Evolutionary conservation across 495 filamentous ascomycete genomes (phyloP).

Genomic region (Aspergillus biplanus): DNA sequence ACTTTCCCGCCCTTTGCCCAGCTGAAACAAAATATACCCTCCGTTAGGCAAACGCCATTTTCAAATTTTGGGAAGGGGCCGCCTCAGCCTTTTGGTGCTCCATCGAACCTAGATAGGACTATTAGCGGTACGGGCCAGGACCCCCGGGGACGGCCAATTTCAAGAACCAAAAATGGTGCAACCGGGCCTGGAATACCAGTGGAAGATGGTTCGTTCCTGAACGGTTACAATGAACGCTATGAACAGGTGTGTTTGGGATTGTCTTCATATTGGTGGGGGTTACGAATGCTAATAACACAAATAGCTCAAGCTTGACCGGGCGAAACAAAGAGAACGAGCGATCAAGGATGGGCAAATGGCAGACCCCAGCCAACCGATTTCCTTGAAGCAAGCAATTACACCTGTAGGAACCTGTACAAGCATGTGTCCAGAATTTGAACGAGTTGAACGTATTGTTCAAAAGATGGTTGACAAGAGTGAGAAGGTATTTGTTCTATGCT

Average conservation of each 20-base stretch:
- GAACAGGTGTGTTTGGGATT: conserved; percentile 37
- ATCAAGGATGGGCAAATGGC: conserved; percentile 79
- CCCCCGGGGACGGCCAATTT: conserved; percentile 14
- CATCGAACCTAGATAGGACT: conserved; percentile 20
- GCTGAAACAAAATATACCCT: conserved; percentile 29
- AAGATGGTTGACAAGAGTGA: conserved; percentile 64
- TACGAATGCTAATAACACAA: conserved; percentile 28
- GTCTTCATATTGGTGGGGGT: neutral
- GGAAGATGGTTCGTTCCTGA: conserved; percentile 30
- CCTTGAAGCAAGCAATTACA: conserved; percentile 79
- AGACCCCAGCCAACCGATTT: conserved; percentile 83
- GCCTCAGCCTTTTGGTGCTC: conserved; percentile 22
- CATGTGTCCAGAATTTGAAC: conserved; percentile 94
- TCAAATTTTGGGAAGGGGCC: conserved; percentile 23
- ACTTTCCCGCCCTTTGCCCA: conserved; percentile 39
- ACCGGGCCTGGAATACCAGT: conserved; percentile 20
- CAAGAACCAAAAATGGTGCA: conserved; percentile 17
- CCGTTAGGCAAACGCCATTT: conserved; percentile 26
- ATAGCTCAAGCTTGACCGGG: conserved; percentile 69
- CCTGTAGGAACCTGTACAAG: conserved; percentile 87
- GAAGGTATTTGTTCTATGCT: conserved; percentile 46
- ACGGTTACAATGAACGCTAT: conserved; percentile 45
- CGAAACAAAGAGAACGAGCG: conserved; percentile 66
- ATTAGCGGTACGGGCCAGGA: conserved; percentile 21
- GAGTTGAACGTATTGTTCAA: conserved; percentile 74